Base-by-base conservation (phyloP, 257 asterid species). In the Linderniella brevidens region DNA sequence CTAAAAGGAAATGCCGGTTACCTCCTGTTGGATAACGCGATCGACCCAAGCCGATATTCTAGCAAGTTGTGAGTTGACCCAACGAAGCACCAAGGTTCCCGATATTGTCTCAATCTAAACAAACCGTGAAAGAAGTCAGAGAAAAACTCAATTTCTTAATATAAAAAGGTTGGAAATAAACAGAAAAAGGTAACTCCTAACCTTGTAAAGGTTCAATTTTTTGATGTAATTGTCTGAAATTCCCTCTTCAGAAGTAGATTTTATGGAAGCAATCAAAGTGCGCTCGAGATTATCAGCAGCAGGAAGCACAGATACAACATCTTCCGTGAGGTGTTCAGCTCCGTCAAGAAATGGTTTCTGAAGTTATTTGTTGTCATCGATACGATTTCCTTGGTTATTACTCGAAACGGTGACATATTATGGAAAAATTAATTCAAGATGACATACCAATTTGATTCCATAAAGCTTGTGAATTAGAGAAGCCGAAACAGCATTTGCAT, bases 1-100 rank as follows among this genome's bases (percentile, higher is more conserved):
- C n/a, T n/a, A n/a, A n/a, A n/a, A n/a, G 6, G 6, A 19, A 46
- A n/a, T 19, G 58, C 55, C 53, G 12, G 58, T 56, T 72, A 88
- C 98, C 95, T 88, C 98, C 61, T 84, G 95, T 53, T 78, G 84
- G 63, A 84, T 63, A 58, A 84, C 95, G 54, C 98, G 87, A 67
- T 81, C 94, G 63, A 83, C 92, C 98, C 98, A 88, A 60, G 73
- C 75, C 54, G 74, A 64, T 53, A 88, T 68, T 72, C 95, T 78
- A 46, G 82, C 82, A 60, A 88, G 94, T 61, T 88, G 98, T 12
- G 98, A 66, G 67, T 88, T 88, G 60, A 88, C 82, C 98, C 98
- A 88, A 48, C 98, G 84, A 63, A 80, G 72, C 60, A 88, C 98
- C 86, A 88, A 71, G 14, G 98, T 88, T 52, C 98, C 95, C 61